A percentile compares a stretch with the other conserved stretches of the same genome.
phyloP scores from a whole-genome alignment of 1,284 basidiomycete species.

The Trichosporon sp. region DNA sequence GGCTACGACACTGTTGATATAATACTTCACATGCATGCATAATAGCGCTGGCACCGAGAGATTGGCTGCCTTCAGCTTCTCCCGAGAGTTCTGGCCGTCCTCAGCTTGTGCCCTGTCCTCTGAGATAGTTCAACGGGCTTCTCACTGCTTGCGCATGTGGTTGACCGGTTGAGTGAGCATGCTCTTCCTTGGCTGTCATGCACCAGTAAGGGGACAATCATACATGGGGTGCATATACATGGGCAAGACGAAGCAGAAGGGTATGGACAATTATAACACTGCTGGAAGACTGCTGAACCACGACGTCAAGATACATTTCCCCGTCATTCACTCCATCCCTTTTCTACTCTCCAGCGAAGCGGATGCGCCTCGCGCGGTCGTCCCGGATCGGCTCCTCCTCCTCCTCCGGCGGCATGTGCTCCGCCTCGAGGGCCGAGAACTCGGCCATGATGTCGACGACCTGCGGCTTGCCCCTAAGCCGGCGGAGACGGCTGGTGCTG shows the following conservation, averaged over 20 bases:
- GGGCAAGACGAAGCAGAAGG: not conserved
- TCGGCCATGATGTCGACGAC: conserved; percentile 41
- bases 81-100: too few species aligned
- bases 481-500: conserved; percentile 25
- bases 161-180: too few species aligned
- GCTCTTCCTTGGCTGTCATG: too few species aligned
- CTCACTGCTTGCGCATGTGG: too few species aligned
- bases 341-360: conserved; percentile 38
- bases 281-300: not conserved
- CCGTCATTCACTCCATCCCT: too few species aligned
- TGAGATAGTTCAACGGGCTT: too few species aligned
- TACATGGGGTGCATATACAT: conserved; percentile 3
- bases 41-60: not conserved
- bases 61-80: too few species aligned
- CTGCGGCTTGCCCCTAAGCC: conserved; percentile 31
- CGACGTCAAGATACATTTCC: not conserved
- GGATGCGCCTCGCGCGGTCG: conserved; percentile 42
- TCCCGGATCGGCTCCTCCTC: conserved; percentile 43
- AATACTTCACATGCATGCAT: conserved; percentile 15
- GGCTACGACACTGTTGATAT: conserved; percentile 14
- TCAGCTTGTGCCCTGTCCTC: too few species aligned
- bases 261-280: conserved; percentile 3
- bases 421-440: conserved; percentile 37
- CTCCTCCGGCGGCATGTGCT: conserved; percentile 29
- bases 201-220: not conserved